Percentiles rank a stretch among this genome's conserved stretches.
Conservation (phyloP, 139 green algal genomes). For the Coelastrella sp. region DNA sequence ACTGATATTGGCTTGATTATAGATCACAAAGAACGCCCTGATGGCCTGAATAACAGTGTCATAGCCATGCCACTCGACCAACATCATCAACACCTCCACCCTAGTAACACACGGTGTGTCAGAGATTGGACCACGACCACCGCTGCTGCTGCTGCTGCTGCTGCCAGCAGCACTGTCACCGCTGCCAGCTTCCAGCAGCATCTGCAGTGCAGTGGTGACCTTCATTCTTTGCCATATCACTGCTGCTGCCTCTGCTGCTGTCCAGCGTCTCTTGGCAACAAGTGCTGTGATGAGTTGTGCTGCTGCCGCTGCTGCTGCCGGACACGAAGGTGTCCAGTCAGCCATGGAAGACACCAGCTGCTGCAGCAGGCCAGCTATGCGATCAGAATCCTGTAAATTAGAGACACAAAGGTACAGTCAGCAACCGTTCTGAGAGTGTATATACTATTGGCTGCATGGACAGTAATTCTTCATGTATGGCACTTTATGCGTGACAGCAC, state of each 20-base stretch:
- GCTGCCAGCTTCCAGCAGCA: conserved; percentile 17
- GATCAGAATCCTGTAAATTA: neutral
- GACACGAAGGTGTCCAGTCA: conserved; percentile 20
- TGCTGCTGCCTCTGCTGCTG: neutral
- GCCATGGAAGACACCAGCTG: neutral
- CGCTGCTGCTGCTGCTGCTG: conserved; percentile 21
- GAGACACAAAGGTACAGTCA: too few species aligned
- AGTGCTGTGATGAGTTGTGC: neutral
- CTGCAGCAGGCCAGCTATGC: conserved; percentile 6
- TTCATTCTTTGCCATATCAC: conserved; percentile 14
- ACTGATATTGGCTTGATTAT: neutral
- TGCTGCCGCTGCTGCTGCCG: conserved; percentile 27
- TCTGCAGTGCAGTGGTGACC: conserved; percentile 8
- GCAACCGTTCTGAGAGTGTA: too few species aligned
- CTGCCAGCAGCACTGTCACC: neutral
- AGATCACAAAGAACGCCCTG: conserved; percentile 7
- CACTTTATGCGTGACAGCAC: too few species aligned
- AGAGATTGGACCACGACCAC: neutral
- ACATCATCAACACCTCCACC: neutral
- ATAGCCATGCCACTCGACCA: conserved; percentile 22
- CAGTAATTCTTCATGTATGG: too few species aligned
- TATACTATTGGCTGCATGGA: too few species aligned
- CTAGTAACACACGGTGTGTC: too few species aligned
- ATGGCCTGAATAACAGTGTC: neutral
- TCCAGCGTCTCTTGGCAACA: neutral